Evolutionary conservation across 306 rosid genomes (phyloP).

Genomic region (Acacia melanoxylon): DNA sequence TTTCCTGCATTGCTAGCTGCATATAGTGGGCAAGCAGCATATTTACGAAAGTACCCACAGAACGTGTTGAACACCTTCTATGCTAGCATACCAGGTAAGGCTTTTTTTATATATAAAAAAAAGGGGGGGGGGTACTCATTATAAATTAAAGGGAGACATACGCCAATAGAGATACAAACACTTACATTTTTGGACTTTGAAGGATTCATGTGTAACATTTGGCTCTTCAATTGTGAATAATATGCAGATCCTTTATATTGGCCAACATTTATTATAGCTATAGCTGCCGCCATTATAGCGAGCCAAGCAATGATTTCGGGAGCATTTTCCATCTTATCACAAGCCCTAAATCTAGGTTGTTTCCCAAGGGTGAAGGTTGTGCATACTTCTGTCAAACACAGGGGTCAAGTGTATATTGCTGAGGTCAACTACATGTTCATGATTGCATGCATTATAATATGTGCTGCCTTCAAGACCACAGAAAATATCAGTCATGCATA

Average conservation of each 20-base stretch:
- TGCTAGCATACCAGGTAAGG: constrained; percentile 45
- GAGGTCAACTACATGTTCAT: constrained; percentile 75
- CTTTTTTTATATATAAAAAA: neutral
- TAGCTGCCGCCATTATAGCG: constrained; percentile 78
- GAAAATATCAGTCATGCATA: constrained; percentile 79
- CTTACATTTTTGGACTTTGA: neutral
- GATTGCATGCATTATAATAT: constrained; percentile 65
- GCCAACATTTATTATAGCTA: constrained; percentile 84
- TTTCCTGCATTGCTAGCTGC: constrained; percentile 38
- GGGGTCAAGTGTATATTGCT: constrained; percentile 83
- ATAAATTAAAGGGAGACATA: too few species aligned
- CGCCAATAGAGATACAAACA: neutral
- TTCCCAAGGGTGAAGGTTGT: constrained; percentile 82
- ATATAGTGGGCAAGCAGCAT: constrained; percentile 50
- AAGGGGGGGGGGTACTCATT: too few species aligned
- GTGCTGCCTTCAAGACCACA: constrained; percentile 67
- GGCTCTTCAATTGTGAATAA: neutral
- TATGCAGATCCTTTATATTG: constrained; percentile 65
- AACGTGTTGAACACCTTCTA: constrained; percentile 39
- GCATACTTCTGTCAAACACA: constrained; percentile 69
- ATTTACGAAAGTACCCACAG: constrained; percentile 32
- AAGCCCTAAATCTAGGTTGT: constrained; percentile 70
- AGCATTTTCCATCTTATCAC: constrained; percentile 72
- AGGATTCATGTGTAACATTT: neutral
- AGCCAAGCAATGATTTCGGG: constrained; percentile 95